Base-by-base conservation (phyloP, 495 filamentous ascomycete species). In the Emericellopsis terricola region DNA sequence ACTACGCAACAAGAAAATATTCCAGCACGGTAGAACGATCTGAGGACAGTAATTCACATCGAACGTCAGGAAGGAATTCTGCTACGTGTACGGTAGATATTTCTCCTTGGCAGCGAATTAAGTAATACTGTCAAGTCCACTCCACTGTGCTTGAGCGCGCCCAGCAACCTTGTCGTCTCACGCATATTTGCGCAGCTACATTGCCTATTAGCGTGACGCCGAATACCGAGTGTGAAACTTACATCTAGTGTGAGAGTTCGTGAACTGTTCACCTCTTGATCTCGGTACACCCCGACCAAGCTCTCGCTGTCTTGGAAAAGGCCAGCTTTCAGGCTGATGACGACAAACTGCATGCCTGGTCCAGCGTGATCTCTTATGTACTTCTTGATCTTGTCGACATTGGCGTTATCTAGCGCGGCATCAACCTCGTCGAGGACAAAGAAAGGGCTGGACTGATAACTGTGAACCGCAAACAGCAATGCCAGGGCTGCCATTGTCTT, bases 371-470 rank as follows among this genome's bases (percentile, higher is more conserved):
- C 81, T 17, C 77, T 72, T 38, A 99, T 91, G 49, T 96, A 96
- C 49, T 84, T 82, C 42, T 81, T 83, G 56, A 99, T 86, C 48
- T 87, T 83, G 34, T 82, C 76, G 14, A 94, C 85, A 47, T 99
- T 96, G 33, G 84, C 85, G 51, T 89, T 91, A 48, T 99, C 89
- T 10, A 99, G 76, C 16, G 89, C 91, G 17, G 89, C 89, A 48
- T 99, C 89, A 19, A 99, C 86, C 55, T 99, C 89, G 55, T 99
- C 89, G 17, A 99, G 73, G 33, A 99, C 91, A 55, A 96, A 99
- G 63, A 99, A 96, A 2, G 89, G 89, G 17, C 68, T 76, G 2
- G 89, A 89, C 52, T 93, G 83, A 60, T 84, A 96, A 20, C 72
- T 80, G 59, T 96, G 89, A 38, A 99, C 82, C 15, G 89, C 87